Evolutionary conservation across 1,284 basidiomycete species (phyloP), one percentile per base, ranked within the genome.

Genomic region (Golubevia pallescens): DNA sequence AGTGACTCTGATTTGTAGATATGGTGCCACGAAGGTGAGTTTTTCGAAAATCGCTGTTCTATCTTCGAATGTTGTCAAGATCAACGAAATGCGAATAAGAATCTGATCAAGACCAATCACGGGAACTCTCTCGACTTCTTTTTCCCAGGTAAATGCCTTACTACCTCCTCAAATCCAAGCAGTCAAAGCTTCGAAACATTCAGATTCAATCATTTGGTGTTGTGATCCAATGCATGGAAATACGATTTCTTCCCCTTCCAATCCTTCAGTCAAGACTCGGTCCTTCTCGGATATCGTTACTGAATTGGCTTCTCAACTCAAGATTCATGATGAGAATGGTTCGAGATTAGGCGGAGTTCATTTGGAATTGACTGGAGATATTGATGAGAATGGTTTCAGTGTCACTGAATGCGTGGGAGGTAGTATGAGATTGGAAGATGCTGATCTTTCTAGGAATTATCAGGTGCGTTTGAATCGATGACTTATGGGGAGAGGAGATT

Each of bases 161-260:
- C 90, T 98, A 4, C 89, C 94, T 0, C 88, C 86, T 0, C 94
- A 97, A 82, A 96, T 99, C 83, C 87, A 87, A n/a, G 92, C 91
- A 0, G 94, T 99, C 14, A 90, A 92, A 79, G 78, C 87, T 62
- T 93, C 93, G 1, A 89, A 90, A 0, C 95, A 98, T 74, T 69
- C 65, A 0, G 68, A 71, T 83, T 91, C 92, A 2, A 93, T 97
- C 1, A 91, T 92, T 24, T 97, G 95, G 92, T 90, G 96, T 62
- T 97, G 93, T 80, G 96, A 99, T 86, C 95, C 96, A 1, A 98
- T 98, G 96, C 94, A 96, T 77, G 93, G 93, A 87, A 95, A 95
- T 61, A 85, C 84, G 0, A 70, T 77, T 28, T 71, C 80, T 42
- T 78, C 79, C 32, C 76, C 80, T 20, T 65, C 74, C 13, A 71